These are phyloP conservation scores for Elsinoe necatrix DNA, from an alignment of 2,329 filamentous ascomycete species.

Conservation along the genomic window DNA sequence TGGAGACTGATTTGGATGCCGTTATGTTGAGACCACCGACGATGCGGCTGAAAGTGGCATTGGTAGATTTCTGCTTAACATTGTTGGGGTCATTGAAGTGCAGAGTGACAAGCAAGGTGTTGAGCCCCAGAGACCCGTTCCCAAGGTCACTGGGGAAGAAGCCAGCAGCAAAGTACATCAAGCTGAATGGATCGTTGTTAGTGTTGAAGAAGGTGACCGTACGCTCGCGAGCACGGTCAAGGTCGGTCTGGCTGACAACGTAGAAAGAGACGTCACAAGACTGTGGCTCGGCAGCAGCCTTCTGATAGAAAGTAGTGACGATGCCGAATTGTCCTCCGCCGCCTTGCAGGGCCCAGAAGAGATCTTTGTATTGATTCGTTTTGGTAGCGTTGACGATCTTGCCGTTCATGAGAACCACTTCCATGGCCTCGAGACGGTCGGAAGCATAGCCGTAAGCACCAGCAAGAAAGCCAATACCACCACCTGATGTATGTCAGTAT, in stretches of 20 bases:
- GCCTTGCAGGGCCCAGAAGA: conserved; percentile 43
- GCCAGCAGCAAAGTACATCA: conserved; percentile 18
- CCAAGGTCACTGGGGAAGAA: conserved; percentile 15
- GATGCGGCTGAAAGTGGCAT: conserved; percentile 14
- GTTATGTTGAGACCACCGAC: conserved; percentile 12
- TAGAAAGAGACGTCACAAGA: conserved; percentile 16
- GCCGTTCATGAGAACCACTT: conserved; percentile 42
- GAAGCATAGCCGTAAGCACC: conserved; percentile 17
- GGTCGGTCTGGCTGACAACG: conserved; percentile 15
- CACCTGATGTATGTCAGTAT: background rate
- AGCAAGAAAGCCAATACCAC: conserved; percentile 1
- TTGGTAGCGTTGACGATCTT: conserved; percentile 39
- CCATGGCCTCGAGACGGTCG: conserved; percentile 25
- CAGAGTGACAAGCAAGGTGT: conserved; percentile 16
- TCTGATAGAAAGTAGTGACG: conserved; percentile 28
- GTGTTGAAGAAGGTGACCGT: conserved; percentile 16
- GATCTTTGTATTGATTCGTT: conserved; percentile 35
- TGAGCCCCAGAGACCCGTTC: background rate
- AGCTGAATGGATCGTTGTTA: conserved; percentile 17
- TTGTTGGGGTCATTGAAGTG: conserved; percentile 11
- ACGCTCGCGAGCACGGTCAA: conserved; percentile 14
- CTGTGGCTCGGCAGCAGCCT: conserved; percentile 16
- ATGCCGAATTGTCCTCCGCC: conserved; percentile 43
- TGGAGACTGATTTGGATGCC: background rate
- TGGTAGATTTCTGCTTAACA: conserved; percentile 8